Evolutionary conservation across 345 rosid genomes (phyloP), one percentile per base, ranked within the genome.

Genomic region (Eutrema japonicum): DNA sequence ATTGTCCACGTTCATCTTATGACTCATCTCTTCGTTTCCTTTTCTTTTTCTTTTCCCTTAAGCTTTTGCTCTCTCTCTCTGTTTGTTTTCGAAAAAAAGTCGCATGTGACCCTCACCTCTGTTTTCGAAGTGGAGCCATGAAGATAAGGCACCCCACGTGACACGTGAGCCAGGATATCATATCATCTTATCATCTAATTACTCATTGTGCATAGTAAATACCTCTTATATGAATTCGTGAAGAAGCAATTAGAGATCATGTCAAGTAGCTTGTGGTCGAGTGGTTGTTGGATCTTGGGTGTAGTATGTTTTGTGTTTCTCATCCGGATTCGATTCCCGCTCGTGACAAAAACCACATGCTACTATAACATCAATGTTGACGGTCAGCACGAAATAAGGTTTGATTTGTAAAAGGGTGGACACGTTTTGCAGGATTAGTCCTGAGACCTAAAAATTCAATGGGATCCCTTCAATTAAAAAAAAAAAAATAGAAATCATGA

Each of bases 131-230:
- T 22, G 64, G 55, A 45, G 35, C 42, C 72, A 56, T 6, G 2
- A 56, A 45, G 66, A 58, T 70, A 58, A 52, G 22, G 16, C 41
- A 49, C 41, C 12, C 61, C 71, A 40, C 62, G 50, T 53, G 11
- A 60, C 41, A 70, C 55, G 64, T 33, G 43, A 55, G 18, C 50
- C 11, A 59, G 67, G 40, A 70, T 0, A 2, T 43, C 51, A 60
- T 59, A 58, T 58, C 47, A 8, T 58, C 7, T 70, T 13, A 5
- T 18, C 51, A 29, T 42, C 38, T 42, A 61, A 27, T 61, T n/a
- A 61, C 66, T 42, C 38, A 29, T 22, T 58, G 14, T 38, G 47
- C 10, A 38, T 36, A 14, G 29, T 4, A 55, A 41, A 5, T 41
- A 9, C 51, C 22, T 22, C 6, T 59, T 4, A 3, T 40, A 27